A percentile compares a stretch with the other conserved stretches of the same genome.
phyloP scores from a whole-genome alignment of 1,284 basidiomycete species.

The Testicularia cyperi region DNA sequence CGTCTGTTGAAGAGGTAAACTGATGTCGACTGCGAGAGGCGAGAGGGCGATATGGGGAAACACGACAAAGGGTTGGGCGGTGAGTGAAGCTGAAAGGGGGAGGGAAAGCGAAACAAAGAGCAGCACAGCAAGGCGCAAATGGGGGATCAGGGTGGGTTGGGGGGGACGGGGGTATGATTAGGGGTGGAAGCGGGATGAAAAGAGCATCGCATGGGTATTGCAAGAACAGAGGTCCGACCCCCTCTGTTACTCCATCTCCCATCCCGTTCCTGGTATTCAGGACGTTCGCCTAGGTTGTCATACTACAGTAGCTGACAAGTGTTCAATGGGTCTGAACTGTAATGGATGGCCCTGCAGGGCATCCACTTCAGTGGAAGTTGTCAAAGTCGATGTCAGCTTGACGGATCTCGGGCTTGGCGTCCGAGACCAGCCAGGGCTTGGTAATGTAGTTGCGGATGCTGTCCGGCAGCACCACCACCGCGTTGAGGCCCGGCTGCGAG shows the following conservation, averaged over 20 bases:
- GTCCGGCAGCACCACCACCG: constrained; percentile 85
- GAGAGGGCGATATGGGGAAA: not conserved
- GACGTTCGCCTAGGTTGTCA: constrained; percentile 34
- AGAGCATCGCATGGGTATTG: constrained; percentile 47
- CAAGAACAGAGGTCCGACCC: constrained; percentile 47
- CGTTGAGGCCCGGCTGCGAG: constrained; percentile 74
- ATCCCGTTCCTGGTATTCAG: constrained; percentile 38
- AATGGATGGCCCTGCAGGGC: not conserved
- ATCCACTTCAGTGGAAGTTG: constrained; percentile 21
- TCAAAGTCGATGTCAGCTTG: constrained; percentile 38
- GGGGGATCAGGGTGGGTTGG: too few species aligned
- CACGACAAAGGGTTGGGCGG: constrained; percentile 11
- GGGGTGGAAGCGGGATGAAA: constrained; percentile 38
- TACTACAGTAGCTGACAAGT: too few species aligned
- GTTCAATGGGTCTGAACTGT: too few species aligned
- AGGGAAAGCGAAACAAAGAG: constrained; percentile 3
- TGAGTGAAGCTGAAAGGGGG: constrained; percentile 6
- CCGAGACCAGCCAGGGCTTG: constrained; percentile 65
- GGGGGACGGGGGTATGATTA: constrained; percentile 4
- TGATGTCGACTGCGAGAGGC: too few species aligned
- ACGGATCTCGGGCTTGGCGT: constrained; percentile 30
- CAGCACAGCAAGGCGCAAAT: too few species aligned
- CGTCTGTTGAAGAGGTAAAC: too few species aligned
- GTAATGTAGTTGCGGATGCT: constrained; percentile 95
- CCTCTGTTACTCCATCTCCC: constrained; percentile 47